Conservation (phyloP, 2,329 filamentous ascomycete species). For the Microcyclospora tardicrescens region DNA sequence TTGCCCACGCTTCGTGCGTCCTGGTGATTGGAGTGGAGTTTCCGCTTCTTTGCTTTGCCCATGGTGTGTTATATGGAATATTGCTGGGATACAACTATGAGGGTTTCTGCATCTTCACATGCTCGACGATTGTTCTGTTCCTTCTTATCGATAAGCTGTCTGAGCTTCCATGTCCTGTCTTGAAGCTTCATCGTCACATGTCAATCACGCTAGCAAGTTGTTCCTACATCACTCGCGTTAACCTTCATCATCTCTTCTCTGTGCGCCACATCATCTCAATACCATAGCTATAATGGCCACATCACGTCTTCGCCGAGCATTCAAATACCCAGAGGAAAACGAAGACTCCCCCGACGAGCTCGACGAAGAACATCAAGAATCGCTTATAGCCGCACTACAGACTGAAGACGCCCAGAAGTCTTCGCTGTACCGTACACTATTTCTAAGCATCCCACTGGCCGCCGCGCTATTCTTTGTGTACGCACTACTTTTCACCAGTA, state of each 20-base stretch:
- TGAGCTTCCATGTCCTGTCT: too few species aligned
- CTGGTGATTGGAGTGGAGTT: slow-evolving; percentile 4
- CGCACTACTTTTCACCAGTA: slow-evolving; percentile 30
- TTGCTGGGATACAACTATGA: too few species aligned
- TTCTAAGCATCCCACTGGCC: slow-evolving; percentile 48
- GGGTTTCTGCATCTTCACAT: too few species aligned
- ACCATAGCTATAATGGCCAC: slow-evolving; percentile 22
- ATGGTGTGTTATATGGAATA: slow-evolving; percentile 1
- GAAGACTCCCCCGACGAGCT: slow-evolving; percentile 48
- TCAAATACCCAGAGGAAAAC: slow-evolving; percentile 57
- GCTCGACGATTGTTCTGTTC: too few species aligned
- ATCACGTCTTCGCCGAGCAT: slow-evolving; percentile 60
- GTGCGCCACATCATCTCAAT: not conserved
- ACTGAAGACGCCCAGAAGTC: slow-evolving; percentile 36
- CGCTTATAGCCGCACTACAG: slow-evolving; percentile 44
- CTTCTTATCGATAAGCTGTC: too few species aligned
- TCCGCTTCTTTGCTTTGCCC: slow-evolving; percentile 18
- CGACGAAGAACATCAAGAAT: slow-evolving; percentile 63
- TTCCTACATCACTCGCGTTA: too few species aligned
- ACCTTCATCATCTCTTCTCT: too few species aligned
- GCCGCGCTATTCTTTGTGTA: slow-evolving; percentile 43
- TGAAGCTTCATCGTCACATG: too few species aligned
- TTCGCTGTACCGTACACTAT: slow-evolving; percentile 27
- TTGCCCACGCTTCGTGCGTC: not conserved
- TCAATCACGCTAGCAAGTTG: too few species aligned